Conservation (phyloP, 1,139 yeast species). For the Hemisphaericaspora xylofermentans region DNA sequence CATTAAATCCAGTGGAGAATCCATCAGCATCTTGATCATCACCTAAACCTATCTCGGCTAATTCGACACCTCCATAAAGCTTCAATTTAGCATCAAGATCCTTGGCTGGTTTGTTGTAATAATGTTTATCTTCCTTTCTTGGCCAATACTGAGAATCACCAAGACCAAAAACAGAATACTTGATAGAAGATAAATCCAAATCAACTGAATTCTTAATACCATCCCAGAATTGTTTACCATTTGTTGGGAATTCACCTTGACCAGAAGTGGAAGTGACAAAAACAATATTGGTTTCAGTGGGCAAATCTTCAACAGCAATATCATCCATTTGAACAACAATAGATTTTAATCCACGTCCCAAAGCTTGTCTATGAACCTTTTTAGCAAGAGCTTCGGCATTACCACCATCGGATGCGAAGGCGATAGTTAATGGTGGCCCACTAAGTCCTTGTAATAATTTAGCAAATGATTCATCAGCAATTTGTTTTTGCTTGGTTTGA, state of each 20-base stretch:
- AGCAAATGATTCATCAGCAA: conserved; percentile 77
- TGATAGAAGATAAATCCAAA: conserved; percentile 68
- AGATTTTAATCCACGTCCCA: conserved; percentile 83
- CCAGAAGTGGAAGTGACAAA: conserved; percentile 91
- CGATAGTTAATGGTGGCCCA: conserved; percentile 89
- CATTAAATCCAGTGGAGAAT: conserved; percentile 80
- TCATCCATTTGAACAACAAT: conserved; percentile 83
- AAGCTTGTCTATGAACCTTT: conserved; percentile 78
- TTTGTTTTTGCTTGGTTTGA: conserved; percentile 57
- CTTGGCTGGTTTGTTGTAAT: conserved; percentile 87
- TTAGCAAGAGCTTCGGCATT: conserved; percentile 84
- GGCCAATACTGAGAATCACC: conserved; percentile 99
- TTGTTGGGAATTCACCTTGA: conserved; percentile 97
- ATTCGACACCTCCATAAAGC: conserved; percentile 69
- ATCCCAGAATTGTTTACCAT: conserved; percentile 92
- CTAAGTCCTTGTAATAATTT: conserved; percentile 80
- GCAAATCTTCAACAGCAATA: conserved; percentile 73
- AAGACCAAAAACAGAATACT: conserved; percentile 79
- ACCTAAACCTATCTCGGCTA: conserved; percentile 81
- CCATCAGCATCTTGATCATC: conserved; percentile 99
- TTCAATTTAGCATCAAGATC: conserved; percentile 67
- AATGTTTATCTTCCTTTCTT: conserved; percentile 89
- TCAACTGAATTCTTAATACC: conserved; percentile 67
- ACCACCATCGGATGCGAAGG: conserved; percentile 96
- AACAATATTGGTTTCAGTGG: conserved; percentile 77